Percentiles rank a stretch among this genome's conserved stretches.
Evolutionary conservation across 2,329 filamentous ascomycete species (phyloP).

Genomic region (Leptographium lundbergii): DNA sequence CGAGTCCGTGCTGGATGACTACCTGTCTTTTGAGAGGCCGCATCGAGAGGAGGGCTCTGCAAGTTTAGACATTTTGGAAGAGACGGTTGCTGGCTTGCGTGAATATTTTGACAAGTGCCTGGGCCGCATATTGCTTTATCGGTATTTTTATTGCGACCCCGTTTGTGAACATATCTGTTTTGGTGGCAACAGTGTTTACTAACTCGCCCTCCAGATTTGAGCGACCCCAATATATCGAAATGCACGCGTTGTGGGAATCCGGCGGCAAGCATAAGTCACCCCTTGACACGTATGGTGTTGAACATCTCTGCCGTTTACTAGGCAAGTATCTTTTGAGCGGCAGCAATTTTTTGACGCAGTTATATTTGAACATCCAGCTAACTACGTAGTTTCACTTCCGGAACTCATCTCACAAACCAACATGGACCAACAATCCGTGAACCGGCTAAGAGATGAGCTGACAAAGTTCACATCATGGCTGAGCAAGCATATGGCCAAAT

Average conservation of each 20-base stretch:
- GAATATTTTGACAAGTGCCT: constrained; percentile 92
- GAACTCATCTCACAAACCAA: constrained; percentile 95
- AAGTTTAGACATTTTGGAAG: constrained; percentile 76
- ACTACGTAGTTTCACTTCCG: constrained; percentile 61
- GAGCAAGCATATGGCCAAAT: constrained; percentile 59
- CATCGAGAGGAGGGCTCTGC: constrained; percentile 54
- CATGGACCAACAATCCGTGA: constrained; percentile 88
- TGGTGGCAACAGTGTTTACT: not conserved
- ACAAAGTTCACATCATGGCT: constrained; percentile 80
- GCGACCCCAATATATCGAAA: constrained; percentile 71
- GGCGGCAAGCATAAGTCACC: constrained; percentile 48
- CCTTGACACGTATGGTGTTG: constrained; percentile 78
- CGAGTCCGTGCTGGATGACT: constrained; percentile 67
- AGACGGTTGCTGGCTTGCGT: constrained; percentile 72
- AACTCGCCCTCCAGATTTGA: constrained; percentile 52
- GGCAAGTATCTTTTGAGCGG: constrained; percentile 41
- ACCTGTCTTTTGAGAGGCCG: constrained; percentile 55
- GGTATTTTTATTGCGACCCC: constrained; percentile 25
- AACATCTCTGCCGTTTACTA: constrained; percentile 80
- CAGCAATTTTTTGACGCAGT: not conserved
- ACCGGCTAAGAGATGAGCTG: constrained; percentile 78
- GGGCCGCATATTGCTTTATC: constrained; percentile 78
- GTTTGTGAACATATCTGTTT: not conserved
- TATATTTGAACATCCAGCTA: not conserved
- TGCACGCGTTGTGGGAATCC: constrained; percentile 56